A percentile compares a stretch with the other conserved stretches of the same genome.
Conservation (phyloP, 2,329 filamentous ascomycete genomes). For the Madurella fahalii region DNA sequence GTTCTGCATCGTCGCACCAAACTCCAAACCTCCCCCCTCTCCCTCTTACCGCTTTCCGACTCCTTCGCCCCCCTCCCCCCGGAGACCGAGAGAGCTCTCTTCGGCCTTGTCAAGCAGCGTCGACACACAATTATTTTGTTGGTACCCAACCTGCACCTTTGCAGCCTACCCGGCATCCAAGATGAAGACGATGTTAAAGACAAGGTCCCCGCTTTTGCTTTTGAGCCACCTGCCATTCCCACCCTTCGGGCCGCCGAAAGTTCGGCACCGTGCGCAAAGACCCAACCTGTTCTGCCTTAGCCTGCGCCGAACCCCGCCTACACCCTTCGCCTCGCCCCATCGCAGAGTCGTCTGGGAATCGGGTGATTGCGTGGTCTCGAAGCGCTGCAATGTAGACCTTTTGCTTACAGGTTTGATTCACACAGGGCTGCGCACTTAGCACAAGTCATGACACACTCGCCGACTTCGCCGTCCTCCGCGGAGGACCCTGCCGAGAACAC, state of each 20-base stretch:
- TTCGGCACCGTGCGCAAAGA: conserved; percentile 25
- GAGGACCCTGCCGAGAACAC: conserved; percentile 88
- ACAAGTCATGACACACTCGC: conserved; percentile 64
- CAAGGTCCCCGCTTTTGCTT: conserved; percentile 25
- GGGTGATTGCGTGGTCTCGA: conserved; percentile 5
- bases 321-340: conserved; percentile 9
- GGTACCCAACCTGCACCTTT: conserved; percentile 11
- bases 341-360: conserved; percentile 1
- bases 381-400: conserved; percentile 9
- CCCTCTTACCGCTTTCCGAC: conserved; percentile 19
- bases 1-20: conserved; percentile 17
- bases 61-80: conserved; percentile 12
- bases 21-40: conserved; percentile 6
- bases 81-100: conserved; percentile 5
- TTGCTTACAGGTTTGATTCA: conserved; percentile 29
- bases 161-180: conserved; percentile 9
- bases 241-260: conserved; percentile 21
- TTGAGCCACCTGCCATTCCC: neutral
- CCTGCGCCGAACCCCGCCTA: conserved; percentile 22
- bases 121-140: conserved; percentile 2
- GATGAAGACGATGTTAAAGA: conserved; percentile 28
- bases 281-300: conserved; percentile 5
- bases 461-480: conserved; percentile 70
- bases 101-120: conserved; percentile 2
- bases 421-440: conserved; percentile 53